Evolutionary conservation across 2,329 filamentous ascomycete genomes (phyloP), one percentile per base, ranked within the genome.

Genomic region (Aureobasidium namibiae): DNA sequence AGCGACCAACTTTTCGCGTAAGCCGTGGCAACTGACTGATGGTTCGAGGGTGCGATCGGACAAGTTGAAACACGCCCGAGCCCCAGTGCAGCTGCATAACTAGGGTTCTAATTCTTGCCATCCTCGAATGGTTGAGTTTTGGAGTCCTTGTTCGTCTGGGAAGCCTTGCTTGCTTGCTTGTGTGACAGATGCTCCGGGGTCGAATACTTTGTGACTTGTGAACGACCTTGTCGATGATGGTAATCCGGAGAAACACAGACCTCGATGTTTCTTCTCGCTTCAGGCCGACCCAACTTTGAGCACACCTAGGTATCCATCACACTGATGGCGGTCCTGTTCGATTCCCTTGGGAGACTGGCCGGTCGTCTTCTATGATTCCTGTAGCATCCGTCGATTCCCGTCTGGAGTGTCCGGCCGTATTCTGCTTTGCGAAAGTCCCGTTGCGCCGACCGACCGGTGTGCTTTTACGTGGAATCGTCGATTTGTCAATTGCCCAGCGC

Each of bases 31-130:
- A n/a, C 45, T 49, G 45, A 49, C 45, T 26, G n/a, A 49, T 6
- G 29, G 38, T 11, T n/a, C 29, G n/a, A 31, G n/a, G n/a, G 31
- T 14, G 14, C 18, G 33, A 26, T 39, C 48, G 23, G 48, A 24
- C 16, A 52, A 26, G 48, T 39, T 52, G 48, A 52, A 52, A 52
- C 48, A 52, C 48, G 34, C 48, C 48, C 26, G 31, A 14, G 44
- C 26, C 26, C 29, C 44, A 13, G n/a, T 49, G 18, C 13, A 8
- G 18, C 46, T 36, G 46, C 46, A 52, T 13, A 13, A 52, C 48
- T 33, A 52, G 34, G 34, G 34, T 21, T 29, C 4, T 33, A 10
- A 33, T 48, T 10, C n/a, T 33, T 31, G 26, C n/a, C 24, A 7
- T 6, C 39, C 23, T 18, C 21, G 24, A 45, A 26, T 29, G 4